These are phyloP conservation scores for Paramecium caudatum DNA, from an alignment of 73 alveolate genomes.

Conservation along the genomic window DNA sequence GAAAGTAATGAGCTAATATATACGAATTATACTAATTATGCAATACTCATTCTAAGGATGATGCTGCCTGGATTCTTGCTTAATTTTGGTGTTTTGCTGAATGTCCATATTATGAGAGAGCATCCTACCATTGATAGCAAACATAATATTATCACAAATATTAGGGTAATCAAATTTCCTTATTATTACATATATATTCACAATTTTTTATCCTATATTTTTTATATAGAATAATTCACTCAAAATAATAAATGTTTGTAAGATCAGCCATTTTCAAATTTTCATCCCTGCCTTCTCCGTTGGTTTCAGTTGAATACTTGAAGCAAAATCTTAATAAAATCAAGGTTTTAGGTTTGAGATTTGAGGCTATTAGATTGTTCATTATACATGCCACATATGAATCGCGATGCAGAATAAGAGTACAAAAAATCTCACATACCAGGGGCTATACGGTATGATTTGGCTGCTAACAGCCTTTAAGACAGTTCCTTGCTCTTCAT, in stretches of 20 bases:
- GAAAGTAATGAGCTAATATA: neutral
- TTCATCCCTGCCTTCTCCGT: slow-evolving; percentile 52
- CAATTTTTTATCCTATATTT: neutral
- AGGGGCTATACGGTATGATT: slow-evolving; percentile 55
- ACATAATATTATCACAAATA: slow-evolving; percentile 26
- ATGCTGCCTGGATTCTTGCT: slow-evolving; percentile 59
- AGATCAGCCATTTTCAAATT: neutral
- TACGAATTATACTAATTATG: slow-evolving; percentile 11
- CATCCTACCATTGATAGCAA: slow-evolving; percentile 43
- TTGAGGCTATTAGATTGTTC: neutral
- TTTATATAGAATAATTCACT: slow-evolving; percentile 29
- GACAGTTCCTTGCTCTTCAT: slow-evolving; percentile 3
- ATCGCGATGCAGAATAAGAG: slow-evolving; percentile 61
- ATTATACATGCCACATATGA: slow-evolving; percentile 42
- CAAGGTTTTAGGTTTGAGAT: slow-evolving; percentile 27
- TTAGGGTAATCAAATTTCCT: neutral
- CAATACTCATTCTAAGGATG: slow-evolving; percentile 32
- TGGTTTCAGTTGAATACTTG: slow-evolving; percentile 30
- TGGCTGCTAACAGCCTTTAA: neutral
- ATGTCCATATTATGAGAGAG: slow-evolving; percentile 40
- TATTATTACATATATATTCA: slow-evolving; percentile 27
- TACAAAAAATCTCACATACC: slow-evolving; percentile 31
- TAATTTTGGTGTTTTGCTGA: slow-evolving; percentile 50
- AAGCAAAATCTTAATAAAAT: slow-evolving; percentile 18
- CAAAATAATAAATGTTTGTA: slow-evolving; percentile 2